Evolutionary conservation across 495 filamentous ascomycete genomes (phyloP), one percentile per base, ranked within the genome.

Genomic region (Xylaria castorea): DNA sequence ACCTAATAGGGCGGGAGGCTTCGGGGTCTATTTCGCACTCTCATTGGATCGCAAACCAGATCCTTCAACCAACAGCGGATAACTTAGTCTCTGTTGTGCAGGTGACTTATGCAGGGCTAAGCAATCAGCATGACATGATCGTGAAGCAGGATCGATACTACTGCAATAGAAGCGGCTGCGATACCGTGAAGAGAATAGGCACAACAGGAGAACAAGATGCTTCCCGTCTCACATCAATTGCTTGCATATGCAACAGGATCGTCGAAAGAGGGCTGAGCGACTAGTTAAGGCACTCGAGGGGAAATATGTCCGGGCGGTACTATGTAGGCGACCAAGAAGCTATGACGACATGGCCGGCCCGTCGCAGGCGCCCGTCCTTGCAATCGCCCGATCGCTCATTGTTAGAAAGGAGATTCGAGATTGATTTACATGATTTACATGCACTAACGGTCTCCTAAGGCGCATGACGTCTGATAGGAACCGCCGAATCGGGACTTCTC

Each of bases 221-320:
- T 68, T 68, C 50, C 66, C 66, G 66, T 57, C n/a, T 68, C 58
- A 53, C 57, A 70, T 46, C 68, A 66, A 71, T 71, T 65, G 61
- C 60, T 64, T 71, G 69, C 69, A 71, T 71, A 55, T 71, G 61
- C 61, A 66, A 42, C 70, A 38, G 46, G 14, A 50, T 66, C 38
- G 69, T 40, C 44, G 64, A 61, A 64, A 64, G 48, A 51, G 32
- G 61, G 60, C 7, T 27, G 61, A 61, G 58, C 34, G 2, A 7
- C 58, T 34, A 22, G 34, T 6, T 32, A 3, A 22, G 38, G 7
- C 38, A 9, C 18, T 61, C 58, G 58, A 61, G 58, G 58, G n/a
- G 58, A 61, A 61, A 38, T 61, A n/a, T 60, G 57, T 38, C 36
- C 57, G 18, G 57, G 38, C 57, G 18, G 18, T n/a, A n/a, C n/a